Evolutionary conservation across 805 yeast genomes (phyloP).

Genomic region (Monosporozyma yasuniensis): DNA sequence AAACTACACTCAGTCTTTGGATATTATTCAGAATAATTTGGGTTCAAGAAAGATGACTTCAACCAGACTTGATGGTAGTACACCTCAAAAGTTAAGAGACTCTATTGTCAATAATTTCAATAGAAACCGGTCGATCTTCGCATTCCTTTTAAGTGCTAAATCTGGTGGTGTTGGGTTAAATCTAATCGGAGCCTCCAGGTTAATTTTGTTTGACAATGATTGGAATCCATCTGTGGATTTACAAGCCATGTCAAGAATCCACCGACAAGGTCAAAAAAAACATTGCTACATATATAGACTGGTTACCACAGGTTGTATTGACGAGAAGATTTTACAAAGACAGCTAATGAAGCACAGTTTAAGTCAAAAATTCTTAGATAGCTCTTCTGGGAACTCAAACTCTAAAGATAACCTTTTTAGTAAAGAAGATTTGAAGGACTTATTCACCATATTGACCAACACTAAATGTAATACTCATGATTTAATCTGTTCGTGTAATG

Average conservation of each 20-base stretch:
- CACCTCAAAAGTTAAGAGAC: conserved; percentile 59
- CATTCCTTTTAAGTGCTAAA: conserved; percentile 75
- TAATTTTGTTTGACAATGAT: conserved; percentile 82
- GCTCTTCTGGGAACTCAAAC: conserved; percentile 17
- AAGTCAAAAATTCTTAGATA: conserved; percentile 59
- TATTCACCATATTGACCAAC: conserved; percentile 50
- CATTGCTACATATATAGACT: conserved; percentile 78
- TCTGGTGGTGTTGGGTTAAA: conserved; percentile 94
- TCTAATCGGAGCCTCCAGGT: conserved; percentile 78
- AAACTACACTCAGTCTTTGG: conserved; percentile 80
- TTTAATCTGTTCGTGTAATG: conserved; percentile 55
- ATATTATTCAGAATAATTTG: conserved; percentile 55
- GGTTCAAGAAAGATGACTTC: conserved; percentile 41
- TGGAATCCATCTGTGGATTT: conserved; percentile 94
- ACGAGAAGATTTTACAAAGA: conserved; percentile 88
- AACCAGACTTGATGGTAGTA: conserved; percentile 74
- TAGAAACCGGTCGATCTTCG: conserved; percentile 38
- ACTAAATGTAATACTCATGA: conserved; percentile 70
- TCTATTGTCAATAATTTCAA: conserved; percentile 64
- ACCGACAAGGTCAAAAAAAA: conserved; percentile 81
- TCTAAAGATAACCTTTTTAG: conserved; percentile 62
- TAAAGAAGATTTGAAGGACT: conserved; percentile 56
- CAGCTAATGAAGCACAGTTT: conserved; percentile 77
- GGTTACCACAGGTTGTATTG: conserved; percentile 81
- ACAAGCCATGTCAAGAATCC: conserved; percentile 94